A percentile compares a stretch with the other conserved stretches of the same genome.
These are phyloP conservation scores for Knoxia roxburghii DNA, from an alignment of 257 asterid genomes.

Conservation along the genomic window DNA sequence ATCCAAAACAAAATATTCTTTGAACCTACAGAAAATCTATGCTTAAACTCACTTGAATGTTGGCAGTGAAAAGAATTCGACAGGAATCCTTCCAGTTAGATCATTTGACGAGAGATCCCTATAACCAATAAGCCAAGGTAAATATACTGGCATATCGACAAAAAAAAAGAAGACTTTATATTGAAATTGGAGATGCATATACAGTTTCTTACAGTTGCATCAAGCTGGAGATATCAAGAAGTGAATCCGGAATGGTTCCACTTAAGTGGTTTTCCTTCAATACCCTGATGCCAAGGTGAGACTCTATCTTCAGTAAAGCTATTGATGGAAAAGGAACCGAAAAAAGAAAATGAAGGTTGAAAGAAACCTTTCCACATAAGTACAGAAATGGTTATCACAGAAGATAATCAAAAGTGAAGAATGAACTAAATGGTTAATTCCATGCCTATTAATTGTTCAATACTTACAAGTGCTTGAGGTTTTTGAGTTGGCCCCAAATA, in stretches of 20 bases:
- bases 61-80: constrained; percentile 45
- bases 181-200: constrained; percentile 1
- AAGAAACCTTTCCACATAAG: neutral
- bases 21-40: neutral
- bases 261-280: constrained; percentile 51
- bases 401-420: neutral
- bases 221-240: constrained; percentile 43
- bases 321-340: too few species aligned
- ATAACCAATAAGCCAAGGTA: constrained; percentile 9
- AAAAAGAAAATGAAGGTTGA: neutral
- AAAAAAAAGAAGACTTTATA: neutral
- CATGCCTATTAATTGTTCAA: neutral
- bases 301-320: neutral
- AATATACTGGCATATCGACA: neutral
- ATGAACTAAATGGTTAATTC: neutral
- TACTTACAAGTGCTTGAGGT: constrained; percentile 66
- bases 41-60: constrained; percentile 51
- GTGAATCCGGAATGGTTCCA: constrained; percentile 59
- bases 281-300: constrained; percentile 36
- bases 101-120: constrained; percentile 83
- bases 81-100: constrained; percentile 68
- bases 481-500: constrained; percentile 62
- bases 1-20: neutral
- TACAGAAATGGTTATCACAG: neutral
- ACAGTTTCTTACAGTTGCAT: constrained; percentile 49